Percentiles rank a stretch among this genome's conserved stretches.
phyloP scores from a whole-genome alignment of 805 yeast species.

The Candida khao-thaluensis region DNA sequence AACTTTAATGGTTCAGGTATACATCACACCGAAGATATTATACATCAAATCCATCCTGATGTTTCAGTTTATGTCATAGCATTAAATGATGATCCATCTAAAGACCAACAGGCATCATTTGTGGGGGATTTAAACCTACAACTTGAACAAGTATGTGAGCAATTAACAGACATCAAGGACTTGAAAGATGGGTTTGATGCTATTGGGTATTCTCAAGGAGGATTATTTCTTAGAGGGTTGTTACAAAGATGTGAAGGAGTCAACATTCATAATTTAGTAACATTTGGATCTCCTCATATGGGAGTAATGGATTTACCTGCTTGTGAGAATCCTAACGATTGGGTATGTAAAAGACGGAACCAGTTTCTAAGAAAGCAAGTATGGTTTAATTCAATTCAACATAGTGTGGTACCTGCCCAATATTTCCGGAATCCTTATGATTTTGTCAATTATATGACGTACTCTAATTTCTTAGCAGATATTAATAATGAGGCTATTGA shows the following conservation, averaged over 20 bases:
- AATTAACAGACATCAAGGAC: constrained; percentile 45
- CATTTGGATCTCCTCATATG: constrained; percentile 82
- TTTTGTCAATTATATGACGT: constrained; percentile 52
- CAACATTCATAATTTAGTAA: constrained; percentile 50
- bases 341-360: constrained; percentile 60
- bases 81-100: constrained; percentile 46
- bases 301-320: constrained; percentile 70
- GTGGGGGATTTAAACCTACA: constrained; percentile 61
- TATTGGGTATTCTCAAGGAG: constrained; percentile 83
- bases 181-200: constrained; percentile 62
- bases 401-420: constrained; percentile 65
- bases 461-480: constrained; percentile 61
- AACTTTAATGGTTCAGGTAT: constrained; percentile 62
- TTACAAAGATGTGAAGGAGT: constrained; percentile 53
- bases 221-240: constrained; percentile 69
- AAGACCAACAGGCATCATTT: constrained; percentile 56
- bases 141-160: constrained; percentile 54
- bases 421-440: constrained; percentile 65
- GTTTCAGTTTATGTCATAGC: constrained; percentile 53
- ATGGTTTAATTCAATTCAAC: constrained; percentile 58
- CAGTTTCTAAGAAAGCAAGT: constrained; percentile 55
- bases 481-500: constrained; percentile 58
- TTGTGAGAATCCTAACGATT: constrained; percentile 49
- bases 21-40: constrained; percentile 41
- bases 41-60: constrained; percentile 48